Evolutionary conservation across 441 rosid species (phyloP).

Genomic region (Adansonia grandidieri): DNA sequence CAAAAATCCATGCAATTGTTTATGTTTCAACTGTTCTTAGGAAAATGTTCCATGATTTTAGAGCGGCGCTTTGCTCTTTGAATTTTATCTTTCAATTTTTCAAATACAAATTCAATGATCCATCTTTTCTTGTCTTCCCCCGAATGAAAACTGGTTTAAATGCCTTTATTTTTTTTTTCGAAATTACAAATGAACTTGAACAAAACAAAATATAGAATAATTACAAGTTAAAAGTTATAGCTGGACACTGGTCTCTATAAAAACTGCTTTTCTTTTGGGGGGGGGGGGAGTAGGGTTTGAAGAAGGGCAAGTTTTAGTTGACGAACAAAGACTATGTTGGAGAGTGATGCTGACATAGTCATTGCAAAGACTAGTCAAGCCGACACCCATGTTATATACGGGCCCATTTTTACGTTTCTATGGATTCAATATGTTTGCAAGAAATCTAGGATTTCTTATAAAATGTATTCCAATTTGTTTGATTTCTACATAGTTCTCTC

Average conservation of each 20-base stretch:
- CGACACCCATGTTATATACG: slow-evolving; percentile 53
- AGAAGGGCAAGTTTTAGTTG: slow-evolving; percentile 21
- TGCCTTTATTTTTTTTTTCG: not conserved
- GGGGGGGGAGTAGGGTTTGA: not conserved
- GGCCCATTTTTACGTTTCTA: slow-evolving; percentile 61
- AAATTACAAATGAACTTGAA: not conserved
- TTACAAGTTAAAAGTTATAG: not conserved
- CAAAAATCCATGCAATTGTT: slow-evolving; percentile 13
- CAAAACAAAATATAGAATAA: not conserved
- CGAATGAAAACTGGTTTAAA: slow-evolving; percentile 14
- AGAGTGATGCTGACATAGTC: slow-evolving; percentile 32
- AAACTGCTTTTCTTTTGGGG: too few species aligned
- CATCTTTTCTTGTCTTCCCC: slow-evolving; percentile 14
- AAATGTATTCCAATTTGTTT: not conserved
- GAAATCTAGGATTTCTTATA: slow-evolving; percentile 30
- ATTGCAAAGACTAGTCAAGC: slow-evolving; percentile 51
- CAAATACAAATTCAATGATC: not conserved
- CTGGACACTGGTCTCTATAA: too few species aligned
- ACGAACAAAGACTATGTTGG: slow-evolving; percentile 34
- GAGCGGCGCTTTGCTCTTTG: slow-evolving; percentile 17
- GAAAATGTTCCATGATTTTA: slow-evolving; percentile 1
- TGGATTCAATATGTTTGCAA: slow-evolving; percentile 34
- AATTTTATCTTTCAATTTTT: not conserved
- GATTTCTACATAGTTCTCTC: slow-evolving; percentile 3
- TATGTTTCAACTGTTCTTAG: slow-evolving; percentile 8